Conservation (phyloP, 2,329 filamentous ascomycete species). For the Hymenoscyphus repandus region DNA sequence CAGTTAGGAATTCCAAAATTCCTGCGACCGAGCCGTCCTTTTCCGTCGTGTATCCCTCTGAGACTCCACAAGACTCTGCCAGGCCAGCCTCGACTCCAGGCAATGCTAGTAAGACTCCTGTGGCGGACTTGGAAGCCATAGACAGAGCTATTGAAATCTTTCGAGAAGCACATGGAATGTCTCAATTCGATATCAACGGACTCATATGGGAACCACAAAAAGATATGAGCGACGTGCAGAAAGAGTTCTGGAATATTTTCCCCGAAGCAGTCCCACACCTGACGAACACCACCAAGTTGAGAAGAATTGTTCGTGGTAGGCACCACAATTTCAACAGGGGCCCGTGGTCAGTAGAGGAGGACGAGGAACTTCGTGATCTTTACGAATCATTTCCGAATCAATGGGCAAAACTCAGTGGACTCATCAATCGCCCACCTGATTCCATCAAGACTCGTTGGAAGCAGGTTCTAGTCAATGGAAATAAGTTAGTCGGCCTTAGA, state of each 20-base stretch:
- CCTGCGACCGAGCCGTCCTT: too few relatives aligned
- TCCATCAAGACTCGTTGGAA: too few relatives aligned
- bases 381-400: too few relatives aligned
- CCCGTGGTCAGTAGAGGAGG: too few relatives aligned
- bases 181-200: conserved; percentile 43
- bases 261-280: conserved; percentile 44
- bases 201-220: conserved; percentile 34
- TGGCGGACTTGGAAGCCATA: conserved; percentile 11
- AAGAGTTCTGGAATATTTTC: conserved; percentile 47
- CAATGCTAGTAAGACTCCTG: not conserved
- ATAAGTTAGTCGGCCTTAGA: not conserved
- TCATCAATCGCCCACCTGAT: too few relatives aligned
- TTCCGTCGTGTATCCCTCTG: too few relatives aligned
- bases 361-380: too few relatives aligned
- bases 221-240: conserved; percentile 31
- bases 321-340: conserved; percentile 56
- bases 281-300: conserved; percentile 47
- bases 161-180: conserved; percentile 38
- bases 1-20: too few relatives aligned
- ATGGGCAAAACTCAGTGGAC: too few relatives aligned
- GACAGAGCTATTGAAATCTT: conserved; percentile 36
- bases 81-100: not conserved
- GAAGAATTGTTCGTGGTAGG: conserved; percentile 50
- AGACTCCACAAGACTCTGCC: not conserved
- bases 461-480: too few relatives aligned